Percentiles rank a stretch among this genome's conserved stretches.
Evolutionary conservation across 2,329 filamentous ascomycete species (phyloP).

Genomic region (Macrophomina phaseolina): DNA sequence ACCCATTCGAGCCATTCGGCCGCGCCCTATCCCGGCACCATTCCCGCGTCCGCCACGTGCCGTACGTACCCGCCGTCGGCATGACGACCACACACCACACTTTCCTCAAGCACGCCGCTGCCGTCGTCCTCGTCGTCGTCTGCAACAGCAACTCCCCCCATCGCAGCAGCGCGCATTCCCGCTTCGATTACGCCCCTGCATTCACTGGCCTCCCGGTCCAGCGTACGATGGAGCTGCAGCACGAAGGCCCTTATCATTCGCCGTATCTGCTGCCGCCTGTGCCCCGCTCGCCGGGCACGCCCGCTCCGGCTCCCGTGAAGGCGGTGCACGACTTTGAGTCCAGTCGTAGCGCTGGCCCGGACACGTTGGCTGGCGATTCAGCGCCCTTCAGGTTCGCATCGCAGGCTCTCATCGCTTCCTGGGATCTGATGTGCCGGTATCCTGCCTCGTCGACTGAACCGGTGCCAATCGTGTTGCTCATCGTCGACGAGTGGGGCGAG

Average conservation of each 20-base stretch:
- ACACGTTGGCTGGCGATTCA: not conserved
- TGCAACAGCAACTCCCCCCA: not conserved
- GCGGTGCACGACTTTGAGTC: not conserved
- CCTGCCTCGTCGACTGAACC: too few species aligned
- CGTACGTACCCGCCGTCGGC: constrained; percentile 68
- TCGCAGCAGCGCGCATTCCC: not conserved
- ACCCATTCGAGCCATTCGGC: constrained; percentile 77
- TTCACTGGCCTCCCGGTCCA: not conserved
- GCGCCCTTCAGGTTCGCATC: not conserved
- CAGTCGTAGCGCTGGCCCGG: not conserved
- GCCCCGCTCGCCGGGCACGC: not conserved
- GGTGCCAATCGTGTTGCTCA: constrained; percentile 10
- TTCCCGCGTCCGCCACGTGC: constrained; percentile 70
- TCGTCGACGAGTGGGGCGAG: constrained; percentile 15
- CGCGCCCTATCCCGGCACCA: constrained; percentile 66
- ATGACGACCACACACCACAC: constrained; percentile 68
- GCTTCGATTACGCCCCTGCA: not conserved
- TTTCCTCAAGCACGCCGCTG: constrained; percentile 66
- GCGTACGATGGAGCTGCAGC: not conserved
- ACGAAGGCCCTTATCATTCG: not conserved
- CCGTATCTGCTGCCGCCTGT: not conserved
- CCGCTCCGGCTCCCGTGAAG: not conserved
- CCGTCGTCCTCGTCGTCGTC: constrained; percentile 62
- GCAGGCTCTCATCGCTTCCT: not conserved
- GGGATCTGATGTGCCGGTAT: not conserved